These are phyloP conservation scores for Physcia stellaris DNA, from an alignment of 495 filamentous ascomycete species.

Conservation along the genomic window DNA sequence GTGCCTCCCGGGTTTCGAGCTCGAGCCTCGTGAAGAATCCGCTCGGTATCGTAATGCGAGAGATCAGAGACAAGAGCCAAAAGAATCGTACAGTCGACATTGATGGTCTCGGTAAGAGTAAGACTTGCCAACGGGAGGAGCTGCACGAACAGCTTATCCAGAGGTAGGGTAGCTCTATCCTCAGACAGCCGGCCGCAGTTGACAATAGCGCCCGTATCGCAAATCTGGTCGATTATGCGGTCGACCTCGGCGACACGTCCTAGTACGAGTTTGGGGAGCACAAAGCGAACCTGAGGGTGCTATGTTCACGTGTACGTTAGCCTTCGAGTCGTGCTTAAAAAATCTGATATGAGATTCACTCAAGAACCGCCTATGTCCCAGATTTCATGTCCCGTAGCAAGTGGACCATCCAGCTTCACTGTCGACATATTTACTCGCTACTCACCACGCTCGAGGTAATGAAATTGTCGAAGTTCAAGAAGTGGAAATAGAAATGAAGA, in stretches of 20 bases:
- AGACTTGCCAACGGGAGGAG: conserved; percentile 42
- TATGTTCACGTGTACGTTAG: too few relatives aligned
- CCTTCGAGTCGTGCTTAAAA: too few relatives aligned
- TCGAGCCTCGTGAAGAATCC: too few relatives aligned
- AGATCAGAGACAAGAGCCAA: conserved; percentile 61
- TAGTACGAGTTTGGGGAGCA: conserved; percentile 52
- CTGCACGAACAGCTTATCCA: conserved; percentile 19
- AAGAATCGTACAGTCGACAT: conserved; percentile 63
- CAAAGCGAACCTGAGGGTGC: conserved; percentile 45
- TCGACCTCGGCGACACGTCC: too few relatives aligned
- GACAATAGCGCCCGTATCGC: conserved; percentile 40
- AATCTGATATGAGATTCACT: too few relatives aligned
- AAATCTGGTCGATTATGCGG: conserved; percentile 40
- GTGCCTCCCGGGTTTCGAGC: neutral
- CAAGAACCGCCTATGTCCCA: too few relatives aligned
- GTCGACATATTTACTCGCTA: too few relatives aligned
- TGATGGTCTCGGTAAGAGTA: conserved; percentile 43
- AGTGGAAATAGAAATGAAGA: too few relatives aligned
- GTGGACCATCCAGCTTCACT: too few relatives aligned
- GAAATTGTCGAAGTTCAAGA: too few relatives aligned
- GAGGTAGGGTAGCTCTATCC: neutral
- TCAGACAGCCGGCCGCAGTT: conserved; percentile 20
- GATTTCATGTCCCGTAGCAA: too few relatives aligned
- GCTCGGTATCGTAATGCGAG: conserved; percentile 31
- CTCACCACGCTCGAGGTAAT: too few relatives aligned